Base-by-base conservation (phyloP, 768 basidiomycete genomes). In the Mycena galopus region DNA sequence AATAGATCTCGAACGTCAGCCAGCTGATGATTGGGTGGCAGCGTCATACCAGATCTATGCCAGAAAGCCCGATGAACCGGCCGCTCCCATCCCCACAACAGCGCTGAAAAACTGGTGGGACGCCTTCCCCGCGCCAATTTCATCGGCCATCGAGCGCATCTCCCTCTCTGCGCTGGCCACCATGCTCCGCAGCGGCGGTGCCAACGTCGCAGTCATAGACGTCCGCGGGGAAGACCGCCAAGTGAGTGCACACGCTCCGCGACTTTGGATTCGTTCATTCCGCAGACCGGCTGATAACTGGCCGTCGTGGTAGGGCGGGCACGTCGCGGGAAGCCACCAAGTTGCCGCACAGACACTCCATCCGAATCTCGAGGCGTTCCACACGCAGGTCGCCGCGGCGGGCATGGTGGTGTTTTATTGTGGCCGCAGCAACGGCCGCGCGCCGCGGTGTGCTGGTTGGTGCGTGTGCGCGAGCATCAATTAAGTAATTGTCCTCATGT, bases 381-480 rank as follows among this genome's bases (percentile, higher is more conserved):
- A 85, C 32, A 81, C 86, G 32, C 80, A 81, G 61, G 84, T 87
- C 73, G 80, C 80, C 60, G 75, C 82, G 27, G 85, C 81, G 0
- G 74, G 79, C 12, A 79, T 80, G 16, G 87, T 91, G 11, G 84
- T 90, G 9, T 90, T 91, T 69, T 90, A 90, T 67, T 90, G 88
- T 67, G 79, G 82, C 50, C 87, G 87, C 73, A 89, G 88, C 1
- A 80, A 81, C 50, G 89, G 88, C 21, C 81, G 90, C 32, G 89
- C 83, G 1, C 88, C 89, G 19, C 82, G 89, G 16, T 88, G 86
- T 78, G 89, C 88, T 23, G 86, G 84, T 78, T 91, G 89, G 90
- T 89, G 77, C 35, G 82, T 72, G 2, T 42, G 39, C 8, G 3
- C 32, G 10, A 14, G 27, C 55, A 9, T 21, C 53, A 25, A 9